These are phyloP conservation scores for Exophiala sp. DNA, from an alignment of 2,329 filamentous ascomycete genomes.

Conservation along the genomic window DNA sequence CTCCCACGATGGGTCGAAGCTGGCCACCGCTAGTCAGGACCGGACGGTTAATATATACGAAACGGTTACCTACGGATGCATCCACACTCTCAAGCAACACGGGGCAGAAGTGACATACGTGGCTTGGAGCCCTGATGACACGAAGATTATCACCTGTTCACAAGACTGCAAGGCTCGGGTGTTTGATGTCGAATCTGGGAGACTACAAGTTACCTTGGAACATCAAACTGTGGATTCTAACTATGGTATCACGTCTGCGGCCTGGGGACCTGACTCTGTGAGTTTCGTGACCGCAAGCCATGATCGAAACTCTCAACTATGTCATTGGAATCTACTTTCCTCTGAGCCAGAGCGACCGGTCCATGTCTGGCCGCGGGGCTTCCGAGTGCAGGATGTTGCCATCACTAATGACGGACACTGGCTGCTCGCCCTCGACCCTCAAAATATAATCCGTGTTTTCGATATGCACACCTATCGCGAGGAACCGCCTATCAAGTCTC, in stretches of 20 bases:
- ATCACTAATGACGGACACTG: constrained; percentile 73
- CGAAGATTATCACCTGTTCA: constrained; percentile 76
- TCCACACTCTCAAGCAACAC: constrained; percentile 61
- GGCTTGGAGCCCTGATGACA: constrained; percentile 88
- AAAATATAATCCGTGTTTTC: constrained; percentile 70
- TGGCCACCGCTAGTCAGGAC: constrained; percentile 77
- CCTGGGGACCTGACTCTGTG: constrained; percentile 75
- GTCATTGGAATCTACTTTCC: constrained; percentile 57
- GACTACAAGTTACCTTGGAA: constrained; percentile 57
- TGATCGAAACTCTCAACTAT: constrained; percentile 60
- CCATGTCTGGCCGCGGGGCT: constrained; percentile 47
- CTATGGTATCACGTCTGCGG: constrained; percentile 71
- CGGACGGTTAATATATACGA: constrained; percentile 76
- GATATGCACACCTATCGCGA: constrained; percentile 69
- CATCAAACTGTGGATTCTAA: constrained; percentile 58
- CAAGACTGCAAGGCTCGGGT: constrained; percentile 66
- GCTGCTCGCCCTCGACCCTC: constrained; percentile 70
- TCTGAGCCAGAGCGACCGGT: constrained; percentile 16
- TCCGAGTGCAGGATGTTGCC: constrained; percentile 78
- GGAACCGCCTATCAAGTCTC: constrained; percentile 65
- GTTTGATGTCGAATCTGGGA: constrained; percentile 67
- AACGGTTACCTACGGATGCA: constrained; percentile 60
- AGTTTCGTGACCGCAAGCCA: constrained; percentile 75
- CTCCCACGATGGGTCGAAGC: constrained; percentile 73
- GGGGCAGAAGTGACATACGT: constrained; percentile 68